Conservation (phyloP, 805 yeast genomes). For the Starmerella vitae region DNA sequence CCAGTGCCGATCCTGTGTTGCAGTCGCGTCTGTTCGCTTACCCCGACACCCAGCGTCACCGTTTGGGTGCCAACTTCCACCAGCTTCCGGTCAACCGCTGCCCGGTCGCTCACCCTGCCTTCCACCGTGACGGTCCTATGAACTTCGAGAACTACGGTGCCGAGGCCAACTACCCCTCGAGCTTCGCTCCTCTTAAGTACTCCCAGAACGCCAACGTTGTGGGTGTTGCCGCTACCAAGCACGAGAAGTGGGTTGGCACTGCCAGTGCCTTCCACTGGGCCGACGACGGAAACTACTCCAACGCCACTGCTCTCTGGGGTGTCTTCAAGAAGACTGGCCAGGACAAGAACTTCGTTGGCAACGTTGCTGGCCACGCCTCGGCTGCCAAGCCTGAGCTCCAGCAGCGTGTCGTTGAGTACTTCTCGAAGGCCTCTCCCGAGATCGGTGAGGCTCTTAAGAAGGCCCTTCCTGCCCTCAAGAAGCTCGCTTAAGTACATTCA, state of each 20-base stretch:
- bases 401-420: conserved; percentile 65
- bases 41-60: conserved; percentile 64
- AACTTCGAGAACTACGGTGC: conserved; percentile 36
- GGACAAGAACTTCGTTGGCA: conserved; percentile 71
- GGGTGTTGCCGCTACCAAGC: conserved; percentile 30
- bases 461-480: not conserved
- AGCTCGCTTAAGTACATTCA: too few species aligned
- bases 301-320: conserved; percentile 65
- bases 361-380: conserved; percentile 58
- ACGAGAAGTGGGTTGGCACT: conserved; percentile 71
- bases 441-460: conserved; percentile 45
- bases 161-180: conserved; percentile 41
- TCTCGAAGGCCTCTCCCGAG: conserved; percentile 53
- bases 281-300: conserved; percentile 59
- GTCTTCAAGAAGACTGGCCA: conserved; percentile 71
- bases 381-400: conserved; percentile 64
- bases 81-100: conserved; percentile 55
- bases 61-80: conserved; percentile 55
- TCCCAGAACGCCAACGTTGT: conserved; percentile 11
- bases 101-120: conserved; percentile 37
- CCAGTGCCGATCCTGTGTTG: conserved; percentile 65
- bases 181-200: conserved; percentile 28
- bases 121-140: conserved; percentile 53
- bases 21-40: conserved; percentile 66
- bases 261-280: conserved; percentile 83